Conservation (phyloP, 345 rosid genomes). For the Salix caprea region DNA sequence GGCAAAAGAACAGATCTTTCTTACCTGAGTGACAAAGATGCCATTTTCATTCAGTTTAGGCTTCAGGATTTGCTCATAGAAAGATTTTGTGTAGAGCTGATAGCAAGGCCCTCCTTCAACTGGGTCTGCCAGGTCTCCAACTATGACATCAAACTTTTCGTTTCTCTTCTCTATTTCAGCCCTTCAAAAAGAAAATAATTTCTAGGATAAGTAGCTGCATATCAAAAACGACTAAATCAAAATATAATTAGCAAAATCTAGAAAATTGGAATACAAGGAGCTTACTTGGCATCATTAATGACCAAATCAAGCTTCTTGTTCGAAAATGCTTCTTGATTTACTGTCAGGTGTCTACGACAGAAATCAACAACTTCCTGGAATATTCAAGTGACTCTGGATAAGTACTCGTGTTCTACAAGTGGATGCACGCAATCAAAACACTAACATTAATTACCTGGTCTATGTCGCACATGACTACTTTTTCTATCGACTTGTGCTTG, state of each 20-base stretch:
- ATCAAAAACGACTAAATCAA: neutral
- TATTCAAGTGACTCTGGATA: neutral
- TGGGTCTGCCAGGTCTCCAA: constrained; percentile 97
- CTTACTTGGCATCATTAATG: constrained; percentile 86
- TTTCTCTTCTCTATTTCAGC: constrained; percentile 71
- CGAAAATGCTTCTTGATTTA: constrained; percentile 71
- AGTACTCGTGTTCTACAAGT: neutral
- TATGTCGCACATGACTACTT: constrained; percentile 95
- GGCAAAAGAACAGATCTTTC: neutral
- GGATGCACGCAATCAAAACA: neutral
- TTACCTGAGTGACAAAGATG: constrained; percentile 89
- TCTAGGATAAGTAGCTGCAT: neutral
- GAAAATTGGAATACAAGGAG: neutral
- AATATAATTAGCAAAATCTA: neutral
- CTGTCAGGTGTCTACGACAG: constrained; percentile 62
- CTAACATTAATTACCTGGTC: constrained; percentile 55
- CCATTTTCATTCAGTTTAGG: constrained; percentile 73
- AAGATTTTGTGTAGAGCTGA: constrained; percentile 91
- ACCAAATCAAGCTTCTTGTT: constrained; percentile 71
- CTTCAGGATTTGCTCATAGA: constrained; percentile 71
- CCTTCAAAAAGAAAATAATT: constrained; percentile 32
- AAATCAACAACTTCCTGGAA: constrained; percentile 88
- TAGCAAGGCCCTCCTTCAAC: constrained; percentile 98
- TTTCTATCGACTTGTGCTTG: constrained; percentile 58
- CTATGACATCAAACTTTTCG: constrained; percentile 75